These are phyloP conservation scores for Lizonia empirigonia DNA, from an alignment of 2,329 filamentous ascomycete genomes.

Conservation along the genomic window DNA sequence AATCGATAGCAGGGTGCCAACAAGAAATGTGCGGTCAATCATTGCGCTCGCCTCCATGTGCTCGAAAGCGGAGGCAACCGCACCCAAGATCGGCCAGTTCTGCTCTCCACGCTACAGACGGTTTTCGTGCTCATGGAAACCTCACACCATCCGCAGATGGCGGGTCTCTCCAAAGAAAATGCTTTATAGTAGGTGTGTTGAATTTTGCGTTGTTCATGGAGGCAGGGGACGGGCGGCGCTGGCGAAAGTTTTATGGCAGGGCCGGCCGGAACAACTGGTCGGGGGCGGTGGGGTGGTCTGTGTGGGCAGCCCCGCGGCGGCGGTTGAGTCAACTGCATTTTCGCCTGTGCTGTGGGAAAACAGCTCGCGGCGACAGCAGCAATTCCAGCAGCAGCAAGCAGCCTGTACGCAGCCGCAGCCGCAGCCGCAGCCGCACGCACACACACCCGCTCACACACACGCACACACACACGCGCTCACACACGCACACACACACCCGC, in stretches of 20 bases:
- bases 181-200: slow-evolving; percentile 51
- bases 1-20: slow-evolving; percentile 11
- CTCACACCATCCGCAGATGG: slow-evolving; percentile 45
- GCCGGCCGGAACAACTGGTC: slow-evolving; percentile 4
- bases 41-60: slow-evolving; percentile 63
- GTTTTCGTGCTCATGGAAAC: slow-evolving; percentile 63
- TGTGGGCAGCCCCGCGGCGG: slow-evolving; percentile 35
- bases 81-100: slow-evolving; percentile 62
- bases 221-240: slow-evolving; percentile 40
- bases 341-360: slow-evolving; percentile 42
- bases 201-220: slow-evolving; percentile 64
- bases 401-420: neutral
- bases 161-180: slow-evolving; percentile 59
- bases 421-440: too few relatives aligned
- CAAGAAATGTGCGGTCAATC: slow-evolving; percentile 59
- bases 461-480: neutral
- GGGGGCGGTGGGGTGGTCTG: slow-evolving; percentile 17
- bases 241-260: slow-evolving; percentile 35
- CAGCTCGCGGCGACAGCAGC: too few relatives aligned
- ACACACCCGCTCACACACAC: slow-evolving; percentile 4
- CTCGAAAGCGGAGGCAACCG: slow-evolving; percentile 57
- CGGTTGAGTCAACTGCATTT: slow-evolving; percentile 41
- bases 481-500: slow-evolving; percentile 4
- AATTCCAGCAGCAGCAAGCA: too few relatives aligned
- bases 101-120: slow-evolving; percentile 63